phyloP scores from a whole-genome alignment of 306 rosid genomes.

The Luffa aegyptiaca region DNA sequence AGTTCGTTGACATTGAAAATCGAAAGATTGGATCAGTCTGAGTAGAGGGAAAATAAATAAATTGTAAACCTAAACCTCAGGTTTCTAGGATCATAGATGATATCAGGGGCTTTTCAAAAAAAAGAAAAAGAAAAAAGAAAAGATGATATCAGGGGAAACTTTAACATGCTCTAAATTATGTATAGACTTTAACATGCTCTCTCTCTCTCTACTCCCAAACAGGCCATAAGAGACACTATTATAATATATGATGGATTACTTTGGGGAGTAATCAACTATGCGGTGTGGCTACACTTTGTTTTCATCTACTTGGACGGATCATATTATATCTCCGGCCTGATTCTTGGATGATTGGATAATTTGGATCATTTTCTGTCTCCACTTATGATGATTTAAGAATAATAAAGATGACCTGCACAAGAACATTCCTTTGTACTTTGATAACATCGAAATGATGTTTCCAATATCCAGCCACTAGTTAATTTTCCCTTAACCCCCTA shows the following conservation, averaged over 20 bases:
- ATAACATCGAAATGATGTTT: not conserved
- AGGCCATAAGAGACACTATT: not conserved
- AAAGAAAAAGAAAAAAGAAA: too few relatives aligned
- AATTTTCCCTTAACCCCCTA: not conserved
- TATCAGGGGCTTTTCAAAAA: not conserved
- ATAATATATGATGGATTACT: not conserved
- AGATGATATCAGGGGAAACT: not conserved
- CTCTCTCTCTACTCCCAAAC: not conserved
- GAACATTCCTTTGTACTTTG: not conserved
- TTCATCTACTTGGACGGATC: not conserved
- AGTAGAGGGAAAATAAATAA: not conserved
- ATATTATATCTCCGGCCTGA: not conserved
- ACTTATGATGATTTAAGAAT: not conserved
- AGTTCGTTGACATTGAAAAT: not conserved
- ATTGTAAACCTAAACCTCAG: not conserved
- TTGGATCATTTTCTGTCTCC: not conserved
- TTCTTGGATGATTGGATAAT: not conserved
- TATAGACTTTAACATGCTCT: not conserved
- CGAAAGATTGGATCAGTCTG: not conserved
- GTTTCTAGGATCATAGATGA: not conserved
- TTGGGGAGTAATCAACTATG: not conserved
- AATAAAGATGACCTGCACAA: not conserved
- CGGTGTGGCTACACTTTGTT: not conserved
- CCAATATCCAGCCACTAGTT: not conserved
- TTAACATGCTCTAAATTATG: not conserved